A percentile compares a stretch with the other conserved stretches of the same genome.
phyloP scores from a whole-genome alignment of 768 basidiomycete species.

The Tylopilus balloui region DNA sequence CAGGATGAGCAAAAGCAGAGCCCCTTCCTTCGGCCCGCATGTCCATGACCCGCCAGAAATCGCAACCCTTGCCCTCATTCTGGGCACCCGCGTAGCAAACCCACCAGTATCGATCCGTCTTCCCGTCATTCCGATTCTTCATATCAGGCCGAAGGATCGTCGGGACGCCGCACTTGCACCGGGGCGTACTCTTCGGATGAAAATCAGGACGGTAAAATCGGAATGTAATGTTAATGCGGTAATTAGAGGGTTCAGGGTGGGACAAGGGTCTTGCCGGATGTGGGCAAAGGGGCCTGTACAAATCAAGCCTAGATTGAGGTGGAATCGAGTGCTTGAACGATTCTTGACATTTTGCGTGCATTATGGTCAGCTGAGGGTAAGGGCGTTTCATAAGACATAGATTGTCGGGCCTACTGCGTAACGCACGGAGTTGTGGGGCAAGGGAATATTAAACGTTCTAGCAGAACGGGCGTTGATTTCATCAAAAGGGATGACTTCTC shows the following conservation, averaged over 20 bases:
- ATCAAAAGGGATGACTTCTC: slow-evolving; percentile 69
- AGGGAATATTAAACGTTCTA: slow-evolving; percentile 71
- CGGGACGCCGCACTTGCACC: slow-evolving; percentile 69
- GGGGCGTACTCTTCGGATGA: slow-evolving; percentile 56
- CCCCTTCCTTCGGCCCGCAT: slow-evolving; percentile 64
- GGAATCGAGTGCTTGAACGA: slow-evolving; percentile 77
- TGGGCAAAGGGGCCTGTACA: slow-evolving; percentile 61
- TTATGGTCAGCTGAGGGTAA: slow-evolving; percentile 61
- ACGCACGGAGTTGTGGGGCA: slow-evolving; percentile 74
- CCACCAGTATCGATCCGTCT: slow-evolving; percentile 66
- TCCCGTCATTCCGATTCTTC: slow-evolving; percentile 60
- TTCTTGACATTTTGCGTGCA: slow-evolving; percentile 85
- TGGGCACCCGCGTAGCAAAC: slow-evolving; percentile 75
- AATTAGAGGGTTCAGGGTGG: slow-evolving; percentile 48
- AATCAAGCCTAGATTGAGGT: slow-evolving; percentile 63
- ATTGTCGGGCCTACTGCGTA: slow-evolving; percentile 1
- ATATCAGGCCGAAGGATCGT: slow-evolving; percentile 72
- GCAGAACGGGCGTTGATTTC: slow-evolving; percentile 54
- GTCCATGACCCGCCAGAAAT: slow-evolving; percentile 71
- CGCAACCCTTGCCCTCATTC: slow-evolving; percentile 80
- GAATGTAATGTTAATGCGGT: slow-evolving; percentile 82
- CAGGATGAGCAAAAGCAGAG: slow-evolving; percentile 32
- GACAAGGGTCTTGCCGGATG: slow-evolving; percentile 19
- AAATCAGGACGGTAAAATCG: slow-evolving; percentile 85
- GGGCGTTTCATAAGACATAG: not conserved